Evolutionary conservation across 768 basidiomycete genomes (phyloP).

Genomic region (Hebeloma cylindrosporum): DNA sequence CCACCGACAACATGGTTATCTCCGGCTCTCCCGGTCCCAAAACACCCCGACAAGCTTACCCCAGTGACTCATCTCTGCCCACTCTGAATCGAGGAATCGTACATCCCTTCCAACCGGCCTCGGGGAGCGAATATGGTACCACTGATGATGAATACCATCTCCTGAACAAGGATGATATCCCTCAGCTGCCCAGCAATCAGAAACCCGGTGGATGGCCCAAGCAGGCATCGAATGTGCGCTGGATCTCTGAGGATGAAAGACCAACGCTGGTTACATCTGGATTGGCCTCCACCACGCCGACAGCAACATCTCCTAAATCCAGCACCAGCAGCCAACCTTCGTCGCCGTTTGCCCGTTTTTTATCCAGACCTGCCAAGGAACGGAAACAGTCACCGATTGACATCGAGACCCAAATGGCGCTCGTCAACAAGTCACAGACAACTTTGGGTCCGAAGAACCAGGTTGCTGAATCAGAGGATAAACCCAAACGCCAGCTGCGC

Average conservation of each 20-base stretch:
- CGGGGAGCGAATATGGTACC: not conserved
- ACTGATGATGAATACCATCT: conserved; percentile 6
- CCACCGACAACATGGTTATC: too few relatives aligned
- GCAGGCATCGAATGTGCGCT: conserved; percentile 13
- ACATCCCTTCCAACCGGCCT: not conserved
- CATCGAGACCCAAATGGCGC: not conserved
- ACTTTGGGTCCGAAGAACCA: conserved; percentile 7
- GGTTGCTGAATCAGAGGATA: conserved; percentile 7
- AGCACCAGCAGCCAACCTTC: too few relatives aligned
- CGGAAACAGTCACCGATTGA: conserved; percentile 3
- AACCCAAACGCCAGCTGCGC: conserved; percentile 9
- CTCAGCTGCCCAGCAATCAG: too few relatives aligned
- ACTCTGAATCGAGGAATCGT: too few relatives aligned
- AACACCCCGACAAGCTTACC: too few relatives aligned
- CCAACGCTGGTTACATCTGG: not conserved
- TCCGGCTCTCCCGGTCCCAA: too few relatives aligned
- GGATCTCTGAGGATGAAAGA: conserved; percentile 4
- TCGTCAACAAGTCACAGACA: too few relatives aligned
- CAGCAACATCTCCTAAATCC: not conserved
- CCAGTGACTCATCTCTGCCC: too few relatives aligned
- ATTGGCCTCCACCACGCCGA: not conserved
- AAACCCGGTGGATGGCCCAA: conserved; percentile 14
- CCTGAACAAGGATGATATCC: not conserved
- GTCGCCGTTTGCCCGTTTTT: conserved; percentile 14
- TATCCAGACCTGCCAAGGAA: conserved; percentile 5